Evolutionary conservation across 805 yeast species (phyloP), one percentile per base, ranked within the genome.

Genomic region (Clavispora carvajalis): DNA sequence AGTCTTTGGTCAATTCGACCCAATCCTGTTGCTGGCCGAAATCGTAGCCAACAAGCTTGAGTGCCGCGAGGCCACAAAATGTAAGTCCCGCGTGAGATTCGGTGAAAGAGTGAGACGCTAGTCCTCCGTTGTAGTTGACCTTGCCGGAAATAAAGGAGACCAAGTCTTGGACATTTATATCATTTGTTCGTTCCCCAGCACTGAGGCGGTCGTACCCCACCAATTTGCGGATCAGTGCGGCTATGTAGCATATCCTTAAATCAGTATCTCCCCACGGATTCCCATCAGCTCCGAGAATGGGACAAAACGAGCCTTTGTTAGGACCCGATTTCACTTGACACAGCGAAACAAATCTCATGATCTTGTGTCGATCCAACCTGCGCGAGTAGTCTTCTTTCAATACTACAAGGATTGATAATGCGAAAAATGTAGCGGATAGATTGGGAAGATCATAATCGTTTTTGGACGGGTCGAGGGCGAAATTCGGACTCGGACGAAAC

Each of bases 61-160:
- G 65, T 1, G 85, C 59, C 0, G 84, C 83, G 18, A 90, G 51
- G 0, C 85, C 96, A 62, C 97, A 90, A 54, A 79, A 91, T 0
- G 95, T 84, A 44, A 85, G 71, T 0, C 98, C 99, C 7, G 88
- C 80, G 62, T 91, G 97, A 2, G 89, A 69, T 58, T 91, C 99
- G 11, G 68, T 62, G 28, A 56, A 54, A 4, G 64, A 59, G 7
- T 45, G 34, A 18, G 74, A 73, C 5, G 90, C 84, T 34, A 86
- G 60, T 0, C 96, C 97, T 1, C 97, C 97, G 52, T 75, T 79
- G 49, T 60, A 71, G 40, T 54, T 58, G 21, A 62, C 43, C 30
- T 66, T 42, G 7, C 36, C 40, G 3, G 55, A 30, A 5, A 69
- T 48, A 54, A 69, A 79, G 0, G 44, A 41, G 3, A 56, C 55